A percentile compares a stretch with the other conserved stretches of the same genome.
Conservation (phyloP, 192 early-diverging fungal genomes). For the Gamsiella multidivaricata region DNA sequence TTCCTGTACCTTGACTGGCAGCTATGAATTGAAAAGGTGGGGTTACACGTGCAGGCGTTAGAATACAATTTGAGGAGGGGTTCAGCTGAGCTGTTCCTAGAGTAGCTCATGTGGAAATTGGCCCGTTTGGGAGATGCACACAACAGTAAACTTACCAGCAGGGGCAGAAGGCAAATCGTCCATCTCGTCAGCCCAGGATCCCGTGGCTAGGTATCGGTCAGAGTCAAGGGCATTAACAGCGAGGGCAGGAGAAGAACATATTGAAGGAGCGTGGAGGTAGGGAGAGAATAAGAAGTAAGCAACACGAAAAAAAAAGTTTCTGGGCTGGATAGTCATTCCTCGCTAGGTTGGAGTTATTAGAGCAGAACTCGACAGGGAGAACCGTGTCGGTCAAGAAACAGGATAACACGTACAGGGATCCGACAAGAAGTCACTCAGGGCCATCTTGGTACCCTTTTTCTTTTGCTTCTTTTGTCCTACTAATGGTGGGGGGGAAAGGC, state of each 20-base stretch:
- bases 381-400: not conserved
- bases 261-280: not conserved
- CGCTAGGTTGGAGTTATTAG: conserved; percentile 40
- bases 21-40: conserved; percentile 6
- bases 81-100: too few species aligned
- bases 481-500: not conserved
- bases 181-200: conserved; percentile 95
- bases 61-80: not conserved
- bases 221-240: not conserved
- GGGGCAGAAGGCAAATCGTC: conserved; percentile 88
- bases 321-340: conserved; percentile 32
- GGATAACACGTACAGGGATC: conserved; percentile 64
- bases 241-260: not conserved
- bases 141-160: conserved; percentile 59
- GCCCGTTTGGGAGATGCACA: conserved; percentile 1
- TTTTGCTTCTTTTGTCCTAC: conserved; percentile 65
- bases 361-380: conserved; percentile 1
- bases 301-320: not conserved
- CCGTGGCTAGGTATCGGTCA: conserved; percentile 54
- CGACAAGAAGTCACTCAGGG: conserved; percentile 84
- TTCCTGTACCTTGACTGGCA: conserved; percentile 34
- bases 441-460: conserved; percentile 92
- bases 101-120: conserved; percentile 17
- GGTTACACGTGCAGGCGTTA: not conserved
- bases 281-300: conserved; percentile 8